Evolutionary conservation across 2,329 filamentous ascomycete genomes (phyloP), one percentile per base, ranked within the genome.

Genomic region (Leptoxyphium fumago): DNA sequence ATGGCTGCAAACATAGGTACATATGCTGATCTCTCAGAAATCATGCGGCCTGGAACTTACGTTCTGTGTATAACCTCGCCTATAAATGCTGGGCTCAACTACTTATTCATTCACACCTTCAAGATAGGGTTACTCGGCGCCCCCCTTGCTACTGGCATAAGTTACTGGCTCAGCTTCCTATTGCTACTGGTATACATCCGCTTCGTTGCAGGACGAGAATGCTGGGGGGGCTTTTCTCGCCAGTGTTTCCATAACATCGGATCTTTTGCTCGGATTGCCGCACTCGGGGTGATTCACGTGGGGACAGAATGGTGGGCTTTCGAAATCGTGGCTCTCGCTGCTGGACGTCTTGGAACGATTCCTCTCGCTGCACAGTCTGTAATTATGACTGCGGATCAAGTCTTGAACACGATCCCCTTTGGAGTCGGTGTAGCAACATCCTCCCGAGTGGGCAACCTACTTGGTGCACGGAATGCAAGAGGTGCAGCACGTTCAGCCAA

Each of bases 231-330:
- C 0, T 78, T 78, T 61, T 75, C 75, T 6, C 69, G 71, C 3
- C 72, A 71, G 40, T 81, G 80, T 2, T 58, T 83, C n/a, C 67
- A 73, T 1, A 82, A 88, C 53, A 68, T 83, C 13, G 64, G 73
- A 13, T 77, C 78, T 0, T 94, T 94, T 58, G 72, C 82, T 1
- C 76, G 78, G 9, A 75, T 94, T 2, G 84, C 86, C 0, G 62
- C 82, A 11, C 68, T 93, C 0, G 87, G 86, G 0, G 71, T 93
- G 38, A 65, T 93, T 2, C 86, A 93, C 50, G 83, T 94, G 5
- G 87, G 57, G 9, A 91, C 85, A 0, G 87, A 94, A 63, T 94
- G 85, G 86, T 93, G 86, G 86, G 87, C 86, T 0, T 94, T 94
- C 54, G 86, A 93, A 63, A 89, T 93, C 51, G 84, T 93, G 1